A percentile compares a stretch with the other conserved stretches of the same genome.
phyloP scores from a whole-genome alignment of 257 asterid genomes.

The Solanum sejunctum region DNA sequence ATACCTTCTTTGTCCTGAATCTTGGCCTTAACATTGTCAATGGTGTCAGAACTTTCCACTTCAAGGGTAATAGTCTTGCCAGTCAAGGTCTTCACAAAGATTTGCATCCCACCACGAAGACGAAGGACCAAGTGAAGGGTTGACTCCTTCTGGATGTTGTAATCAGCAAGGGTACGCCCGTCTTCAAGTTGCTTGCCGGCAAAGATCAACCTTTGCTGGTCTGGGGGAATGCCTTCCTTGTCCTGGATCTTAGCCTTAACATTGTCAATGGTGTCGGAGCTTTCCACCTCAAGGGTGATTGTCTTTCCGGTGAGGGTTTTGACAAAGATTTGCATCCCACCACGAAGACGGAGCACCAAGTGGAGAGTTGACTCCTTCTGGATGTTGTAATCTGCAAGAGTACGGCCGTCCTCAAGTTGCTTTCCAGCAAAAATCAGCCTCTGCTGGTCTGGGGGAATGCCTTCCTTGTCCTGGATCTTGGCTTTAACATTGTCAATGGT shows the following conservation, averaged over 20 bases:
- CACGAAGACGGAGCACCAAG: constrained; percentile 36
- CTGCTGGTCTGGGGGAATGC: constrained; percentile 36
- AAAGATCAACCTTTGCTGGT: constrained; percentile 19
- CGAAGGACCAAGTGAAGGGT: constrained; percentile 21
- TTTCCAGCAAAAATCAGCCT: constrained; percentile 29
- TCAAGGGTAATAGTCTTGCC: constrained; percentile 4
- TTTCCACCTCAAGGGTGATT: constrained; percentile 28
- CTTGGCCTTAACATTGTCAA: not conserved
- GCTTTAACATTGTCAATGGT: constrained; percentile 33
- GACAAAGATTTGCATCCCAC: constrained; percentile 46
- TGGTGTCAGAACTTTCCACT: not conserved
- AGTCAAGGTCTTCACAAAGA: constrained; percentile 14
- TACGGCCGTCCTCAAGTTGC: constrained; percentile 31
- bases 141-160: constrained; percentile 23
- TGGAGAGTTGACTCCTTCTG: constrained; percentile 47
- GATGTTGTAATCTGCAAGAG: constrained; percentile 42
- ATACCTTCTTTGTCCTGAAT: not conserved
- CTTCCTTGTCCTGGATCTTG: constrained; percentile 36
- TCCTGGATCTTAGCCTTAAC: constrained; percentile 32
- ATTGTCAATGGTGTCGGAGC: constrained; percentile 34
- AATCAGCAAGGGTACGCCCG: constrained; percentile 22
- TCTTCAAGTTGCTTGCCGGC: constrained; percentile 27
- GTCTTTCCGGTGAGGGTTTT: constrained; percentile 47
- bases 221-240: constrained; percentile 21
- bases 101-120: constrained; percentile 24